Percentiles rank a stretch among this genome's conserved stretches.
These are phyloP conservation scores for Diutina pseudorugosa DNA, from an alignment of 1,139 yeast genomes.

Conservation along the genomic window DNA sequence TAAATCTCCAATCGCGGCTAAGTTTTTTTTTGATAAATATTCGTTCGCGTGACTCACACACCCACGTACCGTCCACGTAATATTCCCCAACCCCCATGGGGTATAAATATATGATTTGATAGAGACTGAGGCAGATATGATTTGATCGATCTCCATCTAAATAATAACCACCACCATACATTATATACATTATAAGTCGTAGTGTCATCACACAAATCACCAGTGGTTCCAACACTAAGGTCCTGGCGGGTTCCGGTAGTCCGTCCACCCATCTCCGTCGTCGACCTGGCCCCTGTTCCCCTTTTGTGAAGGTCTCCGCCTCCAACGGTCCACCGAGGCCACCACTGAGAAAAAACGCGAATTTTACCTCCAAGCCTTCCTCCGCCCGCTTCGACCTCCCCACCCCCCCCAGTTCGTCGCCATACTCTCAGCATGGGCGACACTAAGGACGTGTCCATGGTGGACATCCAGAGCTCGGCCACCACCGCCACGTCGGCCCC, in stretches of 20 bases:
- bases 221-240: no score
- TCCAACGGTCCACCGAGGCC: neutral
- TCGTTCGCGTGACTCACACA: neutral
- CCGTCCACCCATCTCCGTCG: neutral
- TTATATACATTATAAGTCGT: no score
- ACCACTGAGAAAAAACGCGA: neutral
- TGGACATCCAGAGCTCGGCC: slow-evolving; percentile 24
- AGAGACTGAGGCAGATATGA: no score
- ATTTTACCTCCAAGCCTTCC: neutral
- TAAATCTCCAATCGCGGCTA: neutral
- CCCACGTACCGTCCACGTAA: neutral
- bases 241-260: no score
- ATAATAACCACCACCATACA: no score
- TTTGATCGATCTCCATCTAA: no score
- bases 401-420: neutral
- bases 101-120: no score
- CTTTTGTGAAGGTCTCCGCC: neutral
- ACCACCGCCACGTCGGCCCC: slow-evolving; percentile 6
- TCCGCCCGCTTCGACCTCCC: neutral
- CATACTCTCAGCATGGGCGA: neutral
- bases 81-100: neutral
- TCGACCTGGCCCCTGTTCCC: no score
- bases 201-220: no score
- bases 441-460: slow-evolving; percentile 27
- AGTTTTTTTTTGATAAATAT: no score